Evolutionary conservation across 1,284 basidiomycete genomes (phyloP).

Genomic region (Ganoderma resinaceum): DNA sequence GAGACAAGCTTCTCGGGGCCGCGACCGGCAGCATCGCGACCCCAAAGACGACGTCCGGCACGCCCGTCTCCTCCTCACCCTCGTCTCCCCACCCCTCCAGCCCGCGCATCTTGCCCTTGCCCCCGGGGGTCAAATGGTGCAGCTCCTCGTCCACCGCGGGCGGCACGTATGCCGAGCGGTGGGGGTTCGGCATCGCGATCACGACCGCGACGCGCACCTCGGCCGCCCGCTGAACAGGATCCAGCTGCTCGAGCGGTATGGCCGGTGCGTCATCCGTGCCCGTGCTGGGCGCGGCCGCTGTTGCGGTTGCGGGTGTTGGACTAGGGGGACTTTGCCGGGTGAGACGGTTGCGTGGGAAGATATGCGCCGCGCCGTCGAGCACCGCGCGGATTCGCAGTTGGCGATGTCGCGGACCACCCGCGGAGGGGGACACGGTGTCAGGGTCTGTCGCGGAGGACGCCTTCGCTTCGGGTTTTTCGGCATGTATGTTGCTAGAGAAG

Average conservation of each 20-base stretch:
- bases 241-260: conserved; percentile 23
- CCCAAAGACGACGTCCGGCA: conserved; percentile 57
- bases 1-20: not conserved
- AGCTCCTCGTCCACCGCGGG: conserved; percentile 14
- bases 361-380: conserved; percentile 23
- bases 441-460: conserved; percentile 2
- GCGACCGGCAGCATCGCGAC: conserved; percentile 42
- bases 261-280: conserved; percentile 11
- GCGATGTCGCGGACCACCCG: conserved; percentile 7
- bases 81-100: conserved; percentile 35
- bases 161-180: conserved; percentile 32
- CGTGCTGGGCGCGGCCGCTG: not conserved
- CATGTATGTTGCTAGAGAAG: conserved; percentile 28
- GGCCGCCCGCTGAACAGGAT: conserved; percentile 26
- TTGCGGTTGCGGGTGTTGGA: conserved; percentile 1
- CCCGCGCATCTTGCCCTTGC: conserved; percentile 41
- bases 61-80: conserved; percentile 43
- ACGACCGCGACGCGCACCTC: conserved; percentile 62
- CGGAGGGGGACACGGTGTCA: conserved; percentile 14
- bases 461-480: conserved; percentile 23
- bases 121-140: conserved; percentile 1
- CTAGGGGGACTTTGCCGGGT: conserved; percentile 7
- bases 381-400: conserved; percentile 7
- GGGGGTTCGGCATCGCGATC: conserved; percentile 65
- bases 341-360: conserved; percentile 25